Conservation (phyloP, 1,284 basidiomycete species). For the Cutaneotrichosporon sp. region DNA sequence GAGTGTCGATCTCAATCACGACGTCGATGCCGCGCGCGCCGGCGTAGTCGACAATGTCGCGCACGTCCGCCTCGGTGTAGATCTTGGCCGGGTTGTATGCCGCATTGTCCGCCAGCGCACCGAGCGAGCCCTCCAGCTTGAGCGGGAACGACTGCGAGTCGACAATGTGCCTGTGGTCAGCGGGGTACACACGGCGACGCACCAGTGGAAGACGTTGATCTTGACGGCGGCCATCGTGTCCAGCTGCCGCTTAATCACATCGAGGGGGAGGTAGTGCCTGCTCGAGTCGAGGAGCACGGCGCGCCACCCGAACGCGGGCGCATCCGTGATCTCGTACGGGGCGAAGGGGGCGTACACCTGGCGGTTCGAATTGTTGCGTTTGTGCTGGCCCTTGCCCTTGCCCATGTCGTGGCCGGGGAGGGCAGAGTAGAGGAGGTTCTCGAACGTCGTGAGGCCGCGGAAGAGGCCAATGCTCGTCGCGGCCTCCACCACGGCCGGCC, state of each 20-base stretch:
- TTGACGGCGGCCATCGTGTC: slow-evolving; percentile 87
- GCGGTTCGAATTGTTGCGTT: background rate
- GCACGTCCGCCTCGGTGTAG: slow-evolving; percentile 66
- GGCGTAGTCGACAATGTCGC: slow-evolving; percentile 69
- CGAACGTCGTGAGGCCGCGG: slow-evolving; percentile 79
- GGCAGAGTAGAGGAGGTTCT: slow-evolving; percentile 59
- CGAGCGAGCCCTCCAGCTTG: slow-evolving; percentile 53
- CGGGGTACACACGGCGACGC: background rate
- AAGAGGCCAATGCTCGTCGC: slow-evolving; percentile 46
- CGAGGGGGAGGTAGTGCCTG: slow-evolving; percentile 10
- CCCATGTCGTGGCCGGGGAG: background rate
- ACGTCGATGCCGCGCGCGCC: slow-evolving; percentile 78
- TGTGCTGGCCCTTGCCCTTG: background rate
- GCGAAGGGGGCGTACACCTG: slow-evolving; percentile 33
- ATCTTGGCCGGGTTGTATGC: slow-evolving; percentile 45
- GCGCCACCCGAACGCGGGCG: slow-evolving; percentile 56
- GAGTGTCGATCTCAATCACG: slow-evolving; percentile 73
- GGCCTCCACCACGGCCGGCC: background rate
- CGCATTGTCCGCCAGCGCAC: slow-evolving; percentile 65
- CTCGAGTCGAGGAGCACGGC: slow-evolving; percentile 81
- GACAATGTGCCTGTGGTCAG: slow-evolving; percentile 4
- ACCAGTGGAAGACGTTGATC: slow-evolving; percentile 27
- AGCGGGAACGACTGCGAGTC: slow-evolving; percentile 7
- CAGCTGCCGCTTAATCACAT: slow-evolving; percentile 56
- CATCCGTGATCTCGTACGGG: slow-evolving; percentile 53